Percentiles rank a stretch among this genome's conserved stretches.
Conservation (phyloP, 2,329 filamentous ascomycete genomes). For the Cladosporium sp. region DNA sequence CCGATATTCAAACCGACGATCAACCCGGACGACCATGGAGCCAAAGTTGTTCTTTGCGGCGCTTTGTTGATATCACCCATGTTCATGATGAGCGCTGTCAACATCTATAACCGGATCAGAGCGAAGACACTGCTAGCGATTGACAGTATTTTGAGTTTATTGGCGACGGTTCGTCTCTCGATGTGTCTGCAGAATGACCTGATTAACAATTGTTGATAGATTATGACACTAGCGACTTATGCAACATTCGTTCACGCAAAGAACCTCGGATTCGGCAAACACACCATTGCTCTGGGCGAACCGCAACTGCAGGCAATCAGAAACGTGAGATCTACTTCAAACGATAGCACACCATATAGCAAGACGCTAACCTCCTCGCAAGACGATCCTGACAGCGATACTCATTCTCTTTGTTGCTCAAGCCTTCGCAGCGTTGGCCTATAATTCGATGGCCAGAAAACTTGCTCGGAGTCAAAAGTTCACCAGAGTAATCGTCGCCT, state of each 20-base stretch:
- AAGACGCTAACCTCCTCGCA: neutral
- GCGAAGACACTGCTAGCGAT: conserved; percentile 9
- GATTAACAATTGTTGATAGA: no score
- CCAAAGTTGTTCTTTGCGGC: conserved; percentile 13
- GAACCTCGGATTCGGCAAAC: conserved; percentile 1
- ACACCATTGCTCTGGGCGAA: neutral
- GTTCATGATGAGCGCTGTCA: conserved; percentile 8
- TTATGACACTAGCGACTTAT: neutral
- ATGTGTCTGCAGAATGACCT: neutral
- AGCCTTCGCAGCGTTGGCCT: conserved; percentile 6
- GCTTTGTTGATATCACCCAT: conserved; percentile 10
- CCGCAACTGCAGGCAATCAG: neutral
- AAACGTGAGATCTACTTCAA: neutral
- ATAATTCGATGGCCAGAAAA: conserved; percentile 11
- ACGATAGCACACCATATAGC: neutral
- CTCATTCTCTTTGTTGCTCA: conserved; percentile 5
- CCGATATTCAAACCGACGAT: neutral
- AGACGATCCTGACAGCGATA: neutral
- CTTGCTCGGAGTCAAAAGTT: conserved; percentile 8
- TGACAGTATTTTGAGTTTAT: conserved; percentile 6
- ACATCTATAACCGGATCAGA: conserved; percentile 8
- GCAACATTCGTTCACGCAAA: conserved; percentile 6
- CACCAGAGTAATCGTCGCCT: conserved; percentile 1
- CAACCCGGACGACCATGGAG: conserved; percentile 13
- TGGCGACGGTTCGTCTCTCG: neutral